Conservation (phyloP, 768 basidiomycete species). For the Russula foetens region DNA sequence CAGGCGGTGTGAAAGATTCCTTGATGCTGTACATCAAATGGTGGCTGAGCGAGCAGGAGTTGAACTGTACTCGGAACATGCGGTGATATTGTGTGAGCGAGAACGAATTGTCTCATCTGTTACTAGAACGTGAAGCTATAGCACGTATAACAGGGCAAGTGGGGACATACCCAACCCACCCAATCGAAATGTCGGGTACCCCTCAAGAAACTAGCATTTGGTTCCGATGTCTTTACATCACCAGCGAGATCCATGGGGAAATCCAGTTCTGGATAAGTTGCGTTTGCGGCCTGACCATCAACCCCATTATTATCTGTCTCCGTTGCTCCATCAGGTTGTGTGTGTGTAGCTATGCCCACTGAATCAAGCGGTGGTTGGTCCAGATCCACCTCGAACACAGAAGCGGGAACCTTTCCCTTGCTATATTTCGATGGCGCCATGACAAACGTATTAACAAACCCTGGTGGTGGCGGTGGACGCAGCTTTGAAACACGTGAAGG, state of each 20-base stretch:
- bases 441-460: conserved; percentile 18
- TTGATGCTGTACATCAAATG: background rate
- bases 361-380: background rate
- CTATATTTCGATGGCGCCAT: background rate
- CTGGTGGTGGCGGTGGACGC: conserved; percentile 1
- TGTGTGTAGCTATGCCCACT: background rate
- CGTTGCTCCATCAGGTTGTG: background rate
- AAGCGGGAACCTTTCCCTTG: conserved; percentile 2
- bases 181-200: conserved; percentile 7
- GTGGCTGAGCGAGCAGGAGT: conserved; percentile 11
- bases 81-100: conserved; percentile 9
- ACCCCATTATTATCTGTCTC: background rate
- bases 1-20: conserved; percentile 6
- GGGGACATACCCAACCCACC: conserved; percentile 12
- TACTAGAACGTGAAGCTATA: background rate
- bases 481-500: background rate
- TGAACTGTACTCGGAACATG: conserved; percentile 13
- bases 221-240: background rate
- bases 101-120: conserved; percentile 17
- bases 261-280: background rate
- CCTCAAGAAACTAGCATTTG: background rate
- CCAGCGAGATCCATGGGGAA: background rate
- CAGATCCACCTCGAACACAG: background rate
- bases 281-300: background rate
- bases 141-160: background rate